These are phyloP conservation scores for Cystoisospora suis DNA, from an alignment of 169 alveolate species.

Conservation along the genomic window DNA sequence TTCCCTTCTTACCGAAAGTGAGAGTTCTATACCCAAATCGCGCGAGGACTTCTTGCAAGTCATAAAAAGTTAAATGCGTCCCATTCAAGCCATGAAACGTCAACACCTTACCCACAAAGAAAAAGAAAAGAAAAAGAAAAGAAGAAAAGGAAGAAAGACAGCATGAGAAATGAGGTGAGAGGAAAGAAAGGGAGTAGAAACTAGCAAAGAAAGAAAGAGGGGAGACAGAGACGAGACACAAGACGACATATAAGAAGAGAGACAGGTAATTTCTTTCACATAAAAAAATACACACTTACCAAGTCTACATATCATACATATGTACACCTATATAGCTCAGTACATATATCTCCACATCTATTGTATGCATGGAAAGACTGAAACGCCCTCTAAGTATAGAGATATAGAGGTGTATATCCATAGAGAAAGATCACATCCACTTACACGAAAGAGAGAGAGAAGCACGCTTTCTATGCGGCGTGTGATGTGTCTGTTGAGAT, in stretches of 20 bases:
- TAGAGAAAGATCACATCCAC: background rate
- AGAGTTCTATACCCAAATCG: slow-evolving; percentile 9
- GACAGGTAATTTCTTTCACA: background rate
- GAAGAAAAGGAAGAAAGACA: background rate
- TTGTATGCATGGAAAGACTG: background rate
- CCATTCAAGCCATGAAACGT: slow-evolving; percentile 52
- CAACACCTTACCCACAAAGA: slow-evolving; percentile 6
- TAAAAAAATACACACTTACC: background rate
- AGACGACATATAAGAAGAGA: background rate
- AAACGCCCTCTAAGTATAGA: background rate
- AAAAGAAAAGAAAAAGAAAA: background rate
- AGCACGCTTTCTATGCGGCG: no score
- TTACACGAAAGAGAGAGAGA: no score
- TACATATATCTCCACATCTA: background rate
- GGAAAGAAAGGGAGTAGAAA: background rate
- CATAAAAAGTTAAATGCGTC: slow-evolving; percentile 7
- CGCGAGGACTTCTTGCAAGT: slow-evolving; percentile 32
- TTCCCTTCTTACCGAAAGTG: background rate
- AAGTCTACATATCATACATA: background rate
- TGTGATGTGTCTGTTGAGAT: background rate
- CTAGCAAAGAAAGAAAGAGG: background rate
- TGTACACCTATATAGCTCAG: background rate
- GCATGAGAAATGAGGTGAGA: background rate
- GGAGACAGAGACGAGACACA: background rate
- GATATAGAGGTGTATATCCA: background rate